phyloP scores from a whole-genome alignment of 1,284 basidiomycete genomes.

The Sporisorium graminicola region DNA sequence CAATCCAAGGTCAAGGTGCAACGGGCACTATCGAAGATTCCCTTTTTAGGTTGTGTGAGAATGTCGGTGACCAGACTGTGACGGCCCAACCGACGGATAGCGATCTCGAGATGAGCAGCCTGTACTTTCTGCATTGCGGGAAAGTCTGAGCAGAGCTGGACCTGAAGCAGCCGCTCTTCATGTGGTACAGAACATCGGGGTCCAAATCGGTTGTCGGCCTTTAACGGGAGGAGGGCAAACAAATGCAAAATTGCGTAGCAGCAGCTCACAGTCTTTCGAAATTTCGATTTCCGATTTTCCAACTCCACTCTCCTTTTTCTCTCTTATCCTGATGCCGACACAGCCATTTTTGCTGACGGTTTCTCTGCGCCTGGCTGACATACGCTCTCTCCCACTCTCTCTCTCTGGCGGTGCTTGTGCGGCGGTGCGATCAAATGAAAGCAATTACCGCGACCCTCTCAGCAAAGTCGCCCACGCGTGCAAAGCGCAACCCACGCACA shows the following conservation, averaged over 20 bases:
- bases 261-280: neutral
- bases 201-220: neutral
- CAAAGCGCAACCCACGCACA: neutral
- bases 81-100: neutral
- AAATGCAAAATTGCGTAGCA: neutral
- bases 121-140: neutral
- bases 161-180: neutral
- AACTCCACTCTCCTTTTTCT: too few species aligned
- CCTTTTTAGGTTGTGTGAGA: neutral
- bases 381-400: too few species aligned
- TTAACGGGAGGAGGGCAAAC: neutral
- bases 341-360: constrained; percentile 4
- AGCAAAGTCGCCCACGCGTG: neutral
- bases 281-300: neutral
- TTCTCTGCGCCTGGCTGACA: neutral
- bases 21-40: neutral
- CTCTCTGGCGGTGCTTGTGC: neutral
- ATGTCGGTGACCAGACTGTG: neutral
- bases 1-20: neutral
- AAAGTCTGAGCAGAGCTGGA: neutral
- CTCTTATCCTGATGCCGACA: neutral
- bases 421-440: neutral
- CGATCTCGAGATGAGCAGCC: neutral
- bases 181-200: neutral
- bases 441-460: neutral